These are phyloP conservation scores for Apium graveolens DNA, from an alignment of 129 eudicot genomes.

Conservation along the genomic window DNA sequence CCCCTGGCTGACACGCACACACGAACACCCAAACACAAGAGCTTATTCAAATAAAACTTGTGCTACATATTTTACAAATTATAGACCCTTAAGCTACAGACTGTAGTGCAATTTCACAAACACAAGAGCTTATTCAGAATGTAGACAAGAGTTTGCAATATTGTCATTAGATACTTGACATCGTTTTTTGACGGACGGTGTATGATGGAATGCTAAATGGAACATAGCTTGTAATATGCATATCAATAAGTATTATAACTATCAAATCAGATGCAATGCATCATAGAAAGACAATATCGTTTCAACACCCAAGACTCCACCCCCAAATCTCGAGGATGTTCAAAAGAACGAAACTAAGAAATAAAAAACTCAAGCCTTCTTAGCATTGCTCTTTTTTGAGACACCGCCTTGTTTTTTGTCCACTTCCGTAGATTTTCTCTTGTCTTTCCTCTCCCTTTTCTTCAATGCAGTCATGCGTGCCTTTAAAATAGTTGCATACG, in stretches of 20 bases:
- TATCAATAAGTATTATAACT: neutral
- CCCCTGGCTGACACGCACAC: too few relatives aligned
- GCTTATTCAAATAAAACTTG: too few relatives aligned
- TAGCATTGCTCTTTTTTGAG: constrained; percentile 39
- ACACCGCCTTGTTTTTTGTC: constrained; percentile 42
- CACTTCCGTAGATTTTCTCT: constrained; percentile 58
- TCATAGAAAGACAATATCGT: neutral
- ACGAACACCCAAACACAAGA: too few relatives aligned
- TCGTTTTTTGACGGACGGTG: too few relatives aligned
- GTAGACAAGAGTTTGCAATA: too few relatives aligned
- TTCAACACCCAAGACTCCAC: neutral
- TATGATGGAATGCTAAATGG: too few relatives aligned
- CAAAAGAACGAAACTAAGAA: neutral
- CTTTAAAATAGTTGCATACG: constrained; percentile 76
- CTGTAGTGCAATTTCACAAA: too few relatives aligned
- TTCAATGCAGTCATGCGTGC: constrained; percentile 88
- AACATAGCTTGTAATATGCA: too few relatives aligned
- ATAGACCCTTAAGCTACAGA: too few relatives aligned
- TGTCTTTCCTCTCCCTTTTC: constrained; percentile 88
- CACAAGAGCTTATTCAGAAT: too few relatives aligned
- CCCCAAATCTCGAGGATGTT: neutral
- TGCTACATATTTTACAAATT: too few relatives aligned
- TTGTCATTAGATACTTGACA: too few relatives aligned
- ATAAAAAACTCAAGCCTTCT: neutral
- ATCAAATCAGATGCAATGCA: neutral